phyloP scores from a whole-genome alignment of 192 early-diverging fungal genomes.

The Anaeromyces robustus region DNA sequence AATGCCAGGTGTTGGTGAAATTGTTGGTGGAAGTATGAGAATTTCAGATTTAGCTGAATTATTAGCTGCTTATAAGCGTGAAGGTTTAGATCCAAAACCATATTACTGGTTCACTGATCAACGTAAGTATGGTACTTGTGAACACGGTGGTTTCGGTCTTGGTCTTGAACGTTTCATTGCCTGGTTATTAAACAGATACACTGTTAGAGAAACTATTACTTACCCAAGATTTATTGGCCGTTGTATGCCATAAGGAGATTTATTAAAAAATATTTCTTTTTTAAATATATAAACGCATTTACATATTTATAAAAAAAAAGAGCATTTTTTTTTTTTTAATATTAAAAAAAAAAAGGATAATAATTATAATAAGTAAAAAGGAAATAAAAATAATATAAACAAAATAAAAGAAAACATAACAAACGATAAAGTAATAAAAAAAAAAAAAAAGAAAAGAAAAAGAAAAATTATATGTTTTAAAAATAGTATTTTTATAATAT shows the following conservation, averaged over 20 bases:
- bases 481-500: too few species aligned
- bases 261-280: not conserved
- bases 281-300: too few species aligned
- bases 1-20: constrained; percentile 97
- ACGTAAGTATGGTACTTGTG: constrained; percentile 92
- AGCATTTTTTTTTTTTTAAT: too few species aligned
- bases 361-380: too few species aligned
- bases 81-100: constrained; percentile 79
- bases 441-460: too few species aligned
- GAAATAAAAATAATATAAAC: too few species aligned
- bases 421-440: too few species aligned
- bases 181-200: constrained; percentile 83
- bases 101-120: constrained; percentile 99
- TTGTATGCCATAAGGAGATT: constrained; percentile 54
- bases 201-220: constrained; percentile 75
- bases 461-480: too few species aligned
- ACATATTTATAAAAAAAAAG: too few species aligned
- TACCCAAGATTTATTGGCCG: constrained; percentile 86
- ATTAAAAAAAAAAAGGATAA: too few species aligned
- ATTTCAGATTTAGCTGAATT: constrained; percentile 74
- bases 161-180: constrained; percentile 94
- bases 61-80: constrained; percentile 65
- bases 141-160: constrained; percentile 95
- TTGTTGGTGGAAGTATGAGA: constrained; percentile 96
- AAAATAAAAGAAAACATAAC: too few species aligned